These are phyloP conservation scores for Ogataea methanolica DNA, from an alignment of 805 yeast species.

Conservation along the genomic window DNA sequence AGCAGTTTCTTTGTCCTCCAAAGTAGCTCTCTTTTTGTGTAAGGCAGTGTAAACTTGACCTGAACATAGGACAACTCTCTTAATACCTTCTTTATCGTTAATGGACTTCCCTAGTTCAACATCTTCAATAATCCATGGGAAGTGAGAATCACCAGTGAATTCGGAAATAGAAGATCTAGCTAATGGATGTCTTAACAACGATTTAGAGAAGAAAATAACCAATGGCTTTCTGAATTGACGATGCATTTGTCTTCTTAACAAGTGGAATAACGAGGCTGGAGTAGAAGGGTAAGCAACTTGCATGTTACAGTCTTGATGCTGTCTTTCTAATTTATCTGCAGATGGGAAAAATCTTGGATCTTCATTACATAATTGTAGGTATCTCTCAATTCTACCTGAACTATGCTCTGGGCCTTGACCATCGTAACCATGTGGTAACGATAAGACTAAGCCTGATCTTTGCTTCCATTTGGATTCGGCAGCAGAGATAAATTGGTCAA, in stretches of 20 bases:
- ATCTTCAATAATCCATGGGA: conserved; percentile 96
- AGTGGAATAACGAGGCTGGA: conserved; percentile 94
- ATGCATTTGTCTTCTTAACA: conserved; percentile 98
- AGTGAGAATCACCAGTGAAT: conserved; percentile 86
- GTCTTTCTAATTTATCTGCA: conserved; percentile 83
- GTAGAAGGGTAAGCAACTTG: conserved; percentile 98
- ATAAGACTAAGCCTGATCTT: conserved; percentile 92
- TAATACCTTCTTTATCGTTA: conserved; percentile 74
- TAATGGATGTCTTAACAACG: conserved; percentile 93
- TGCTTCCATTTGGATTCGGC: conserved; percentile 99
- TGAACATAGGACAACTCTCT: conserved; percentile 75
- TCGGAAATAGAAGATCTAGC: conserved; percentile 83
- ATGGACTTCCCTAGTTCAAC: conserved; percentile 76
- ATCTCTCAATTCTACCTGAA: conserved; percentile 95
- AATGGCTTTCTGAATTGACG: conserved; percentile 97
- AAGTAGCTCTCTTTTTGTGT: conserved; percentile 78
- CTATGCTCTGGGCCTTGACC: conserved; percentile 99
- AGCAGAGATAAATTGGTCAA: conserved; percentile 94
- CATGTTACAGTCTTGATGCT: conserved; percentile 98
- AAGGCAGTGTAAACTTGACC: conserved; percentile 97
- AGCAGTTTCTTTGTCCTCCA: conserved; percentile 80
- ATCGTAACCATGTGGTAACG: conserved; percentile 98
- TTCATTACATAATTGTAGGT: conserved; percentile 91
- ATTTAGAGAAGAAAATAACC: conserved; percentile 84
- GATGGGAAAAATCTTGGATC: conserved; percentile 94